Base-by-base conservation (phyloP, 164 flowering plant species). In the Protea cynaroides region DNA sequence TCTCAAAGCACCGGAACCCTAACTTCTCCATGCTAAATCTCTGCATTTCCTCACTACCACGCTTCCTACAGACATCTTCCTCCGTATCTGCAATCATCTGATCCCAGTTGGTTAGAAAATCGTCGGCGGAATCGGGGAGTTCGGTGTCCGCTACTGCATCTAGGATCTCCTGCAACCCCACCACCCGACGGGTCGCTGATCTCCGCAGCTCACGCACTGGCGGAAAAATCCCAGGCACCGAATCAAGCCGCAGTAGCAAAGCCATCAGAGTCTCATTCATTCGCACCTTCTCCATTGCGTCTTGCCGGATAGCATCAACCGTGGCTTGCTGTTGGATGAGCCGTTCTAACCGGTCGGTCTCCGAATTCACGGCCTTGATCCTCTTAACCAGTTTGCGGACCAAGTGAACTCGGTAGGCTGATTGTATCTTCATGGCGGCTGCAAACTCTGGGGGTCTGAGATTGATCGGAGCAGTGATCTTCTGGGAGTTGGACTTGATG, bases 241-340 rank as follows among this genome's bases (percentile, higher is more conserved):
- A 76, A 50, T 93, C 98, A 7, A 93, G 88, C 69, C 64, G 75
- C 60, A 93, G 75, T 1, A 93, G 74, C 75, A 90, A 65, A 17
- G 69, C 25, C 98, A 93, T 93, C 67, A 93, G 62, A 9, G 85
- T 80, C 80, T 93, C 98, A 76, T 84, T 86, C 71, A 93, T 67
- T 72, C 74, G 78, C 55, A 84, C 65, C 69, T 74, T 74, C 81
- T 88, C 92, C 12, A 71, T 73, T 1, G 78, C 81, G 66, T 74
- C 72, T 64, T 67, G 63, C 61, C 96, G 76, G n/a, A 90, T 76
- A 25, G 85, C 74, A 65, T 90, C 98, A 14, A 90, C 97, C 8
- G 96, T 93, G 4, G 88, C 96, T 83, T 87, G 97, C 59, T 70
- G 74, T 43, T 87, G 94, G 78, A 90, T 82, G 43, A 79, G 57